Base-by-base conservation (phyloP, 192 early-diverging fungal genomes). In the Phycomyces blakesleeanus region DNA sequence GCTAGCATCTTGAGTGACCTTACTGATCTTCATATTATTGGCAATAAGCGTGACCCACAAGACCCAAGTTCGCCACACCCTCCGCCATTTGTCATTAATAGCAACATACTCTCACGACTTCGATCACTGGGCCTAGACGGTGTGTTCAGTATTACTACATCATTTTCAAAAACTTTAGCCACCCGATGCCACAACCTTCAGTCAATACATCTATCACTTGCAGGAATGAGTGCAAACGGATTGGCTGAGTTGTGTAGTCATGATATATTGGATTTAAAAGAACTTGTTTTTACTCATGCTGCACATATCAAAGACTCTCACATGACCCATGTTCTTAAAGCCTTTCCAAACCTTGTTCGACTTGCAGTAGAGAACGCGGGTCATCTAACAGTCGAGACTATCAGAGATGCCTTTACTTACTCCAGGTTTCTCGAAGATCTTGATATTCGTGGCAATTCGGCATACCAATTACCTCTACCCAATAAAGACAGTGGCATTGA, bases 21-120 rank as follows among this genome's bases (percentile, higher is more conserved):
- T 0, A 44, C 41, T 3, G 52, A 61, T 20, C 38, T 76, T n/a
- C 55, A 47, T 18, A 49, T 76, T 16, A 67, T 76, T 51, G 75
- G 75, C 0, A 58, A 51, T 15, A 63, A 54, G 7, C 22, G 34
- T 27, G 8, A 7, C 4, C 22, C 14, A 3, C 16, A 24, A 9
- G 38, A 16, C 11, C n/a, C 34, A 2, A 21, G n/a, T 4, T 21
- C 53, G 14, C 20, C 16, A 20, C n/a, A 20, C 2, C 3, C 12
- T n/a, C 15, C 18, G 5, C 44, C 44, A 2, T 47, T 47, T 47
- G 11, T n/a, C 11, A 11, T n/a, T 3, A 47, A 47, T n/a, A n/a
- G 44, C 44, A 9, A 37, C 12, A 5, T 63, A 0, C 20, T 63
- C 5, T 38, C 51, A 8, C 50, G 61, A 1, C 8, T 63, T 0